Evolutionary conservation across 495 filamentous ascomycete genomes (phyloP).

Genomic region (Daldinia concentrica): DNA sequence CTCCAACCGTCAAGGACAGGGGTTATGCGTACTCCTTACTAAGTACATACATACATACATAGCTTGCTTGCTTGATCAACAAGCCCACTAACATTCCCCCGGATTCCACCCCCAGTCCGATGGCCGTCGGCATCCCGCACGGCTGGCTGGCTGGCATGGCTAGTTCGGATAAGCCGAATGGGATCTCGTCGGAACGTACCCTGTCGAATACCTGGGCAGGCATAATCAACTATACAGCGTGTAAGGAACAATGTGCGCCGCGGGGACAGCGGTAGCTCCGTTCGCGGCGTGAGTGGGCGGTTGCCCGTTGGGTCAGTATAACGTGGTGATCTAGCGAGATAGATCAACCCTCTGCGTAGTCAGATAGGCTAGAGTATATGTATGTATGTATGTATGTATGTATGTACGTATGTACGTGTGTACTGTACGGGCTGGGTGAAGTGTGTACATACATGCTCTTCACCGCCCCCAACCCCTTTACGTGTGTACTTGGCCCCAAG

Average conservation of each 20-base stretch:
- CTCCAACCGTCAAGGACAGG: not conserved
- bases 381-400: not conserved
- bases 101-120: slow-evolving; percentile 1
- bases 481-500: slow-evolving; percentile 5
- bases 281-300: not conserved
- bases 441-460: not conserved
- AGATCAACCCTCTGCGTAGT: not conserved
- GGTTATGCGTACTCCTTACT: not conserved
- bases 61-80: not conserved
- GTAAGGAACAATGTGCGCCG: not conserved
- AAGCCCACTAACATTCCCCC: not conserved
- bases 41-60: not conserved
- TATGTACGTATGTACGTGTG: not conserved
- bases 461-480: not conserved
- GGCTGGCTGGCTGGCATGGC: not conserved
- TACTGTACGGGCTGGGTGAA: not conserved
- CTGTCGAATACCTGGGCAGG: not conserved
- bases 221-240: not conserved
- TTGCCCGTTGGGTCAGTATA: not conserved
- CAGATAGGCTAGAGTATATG: not conserved
- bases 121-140: slow-evolving; percentile 1
- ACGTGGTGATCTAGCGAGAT: not conserved
- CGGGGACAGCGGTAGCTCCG: not conserved
- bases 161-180: not conserved
- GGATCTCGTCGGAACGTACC: not conserved